These are phyloP conservation scores for Apiospora malaysiana DNA, from an alignment of 2,329 filamentous ascomycete genomes.

Conservation along the genomic window DNA sequence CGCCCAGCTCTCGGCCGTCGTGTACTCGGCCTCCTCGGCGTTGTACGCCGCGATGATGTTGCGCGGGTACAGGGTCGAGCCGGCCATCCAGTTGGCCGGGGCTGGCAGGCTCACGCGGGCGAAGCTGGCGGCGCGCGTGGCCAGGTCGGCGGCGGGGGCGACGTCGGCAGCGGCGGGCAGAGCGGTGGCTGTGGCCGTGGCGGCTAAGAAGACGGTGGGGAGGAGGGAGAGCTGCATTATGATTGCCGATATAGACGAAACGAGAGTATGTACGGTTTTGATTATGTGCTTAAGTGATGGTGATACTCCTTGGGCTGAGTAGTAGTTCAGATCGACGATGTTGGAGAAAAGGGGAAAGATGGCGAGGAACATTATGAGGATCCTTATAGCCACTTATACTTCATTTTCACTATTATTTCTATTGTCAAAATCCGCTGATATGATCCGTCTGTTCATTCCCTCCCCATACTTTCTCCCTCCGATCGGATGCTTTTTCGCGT, in stretches of 20 bases:
- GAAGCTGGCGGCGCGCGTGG: slow-evolving; percentile 10
- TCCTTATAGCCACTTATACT: neutral
- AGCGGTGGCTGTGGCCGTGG: slow-evolving; percentile 15
- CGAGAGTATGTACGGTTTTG: neutral
- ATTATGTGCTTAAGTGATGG: neutral
- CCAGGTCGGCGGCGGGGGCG: neutral
- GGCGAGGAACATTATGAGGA: no score
- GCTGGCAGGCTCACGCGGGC: slow-evolving; percentile 7
- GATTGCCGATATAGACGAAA: no score
- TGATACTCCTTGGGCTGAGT: neutral
- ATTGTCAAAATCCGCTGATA: neutral
- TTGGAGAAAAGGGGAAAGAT: neutral
- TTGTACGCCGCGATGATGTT: slow-evolving; percentile 22
- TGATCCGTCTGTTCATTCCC: neutral
- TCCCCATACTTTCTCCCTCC: neutral
- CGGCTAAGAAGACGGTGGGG: slow-evolving; percentile 1
- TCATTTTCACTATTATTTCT: neutral
- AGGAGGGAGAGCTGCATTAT: neutral
- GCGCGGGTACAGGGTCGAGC: slow-evolving; percentile 2
- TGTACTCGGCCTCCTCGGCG: slow-evolving; percentile 15
- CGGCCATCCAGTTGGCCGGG: slow-evolving; percentile 21
- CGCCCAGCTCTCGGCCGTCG: slow-evolving; percentile 18
- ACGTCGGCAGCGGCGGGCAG: neutral
- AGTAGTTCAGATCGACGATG: neutral
- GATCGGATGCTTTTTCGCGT: neutral